These are phyloP conservation scores for Picea abies DNA, from an alignment of 83 land plant genomes.

Conservation along the genomic window DNA sequence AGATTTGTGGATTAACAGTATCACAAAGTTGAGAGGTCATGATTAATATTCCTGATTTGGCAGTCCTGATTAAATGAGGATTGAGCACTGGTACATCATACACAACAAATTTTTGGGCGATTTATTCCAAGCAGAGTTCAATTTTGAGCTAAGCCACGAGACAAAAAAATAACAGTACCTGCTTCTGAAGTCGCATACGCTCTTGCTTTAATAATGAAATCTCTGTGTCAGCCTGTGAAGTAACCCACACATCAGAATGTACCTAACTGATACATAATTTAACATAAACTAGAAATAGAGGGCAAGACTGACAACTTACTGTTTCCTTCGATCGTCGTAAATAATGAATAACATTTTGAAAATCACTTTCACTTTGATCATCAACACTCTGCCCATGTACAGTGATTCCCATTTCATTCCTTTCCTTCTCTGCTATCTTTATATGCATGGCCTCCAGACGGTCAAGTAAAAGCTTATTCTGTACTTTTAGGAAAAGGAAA, in stretches of 20 bases:
- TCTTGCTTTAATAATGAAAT: conserved; percentile 87
- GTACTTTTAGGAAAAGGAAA: conserved; percentile 13
- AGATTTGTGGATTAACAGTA: neutral
- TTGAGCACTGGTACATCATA: neutral
- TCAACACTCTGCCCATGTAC: conserved; percentile 27
- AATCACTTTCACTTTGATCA: conserved; percentile 47
- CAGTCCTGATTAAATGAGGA: neutral
- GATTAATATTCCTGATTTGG: neutral
- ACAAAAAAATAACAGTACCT: conserved; percentile 39
- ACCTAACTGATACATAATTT: neutral
- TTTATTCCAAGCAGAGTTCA: neutral
- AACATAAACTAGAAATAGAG: neutral
- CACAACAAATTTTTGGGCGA: neutral
- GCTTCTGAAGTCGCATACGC: conserved; percentile 78
- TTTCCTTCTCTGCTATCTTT: conserved; percentile 68
- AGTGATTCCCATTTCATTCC: conserved; percentile 29
- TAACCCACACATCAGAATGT: neutral
- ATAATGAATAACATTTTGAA: conserved; percentile 78
- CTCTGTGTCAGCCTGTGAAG: conserved; percentile 87
- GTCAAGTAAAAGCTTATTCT: conserved; percentile 85
- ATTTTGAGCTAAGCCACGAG: neutral
- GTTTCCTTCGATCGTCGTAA: conserved; percentile 89
- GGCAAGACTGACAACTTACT: conserved; percentile 37
- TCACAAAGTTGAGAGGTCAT: neutral
- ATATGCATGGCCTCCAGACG: conserved; percentile 82